Conservation (phyloP, 108 stramenopile genomes). For the Skeletonema costatum region DNA sequence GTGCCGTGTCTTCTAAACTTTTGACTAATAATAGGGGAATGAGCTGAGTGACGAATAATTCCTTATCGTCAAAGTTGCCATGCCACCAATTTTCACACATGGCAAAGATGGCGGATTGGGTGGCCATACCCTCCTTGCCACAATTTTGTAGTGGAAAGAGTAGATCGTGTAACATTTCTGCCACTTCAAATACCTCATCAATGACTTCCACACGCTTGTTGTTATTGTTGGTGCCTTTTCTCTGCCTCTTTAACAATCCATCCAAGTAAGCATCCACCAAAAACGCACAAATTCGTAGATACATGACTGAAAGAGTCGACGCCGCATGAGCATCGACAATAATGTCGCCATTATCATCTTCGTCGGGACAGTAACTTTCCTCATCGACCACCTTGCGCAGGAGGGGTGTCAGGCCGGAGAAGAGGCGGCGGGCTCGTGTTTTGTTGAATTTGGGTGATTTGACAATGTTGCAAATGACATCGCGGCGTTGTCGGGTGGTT, state of each 20-base stretch:
- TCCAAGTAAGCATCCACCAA: constrained; percentile 55
- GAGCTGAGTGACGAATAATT: constrained; percentile 75
- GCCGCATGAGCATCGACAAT: constrained; percentile 21
- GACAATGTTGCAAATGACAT: constrained; percentile 16
- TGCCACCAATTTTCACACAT: constrained; percentile 92
- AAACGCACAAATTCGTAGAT: constrained; percentile 50
- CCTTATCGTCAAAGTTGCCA: constrained; percentile 64
- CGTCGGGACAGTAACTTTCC: constrained; percentile 14
- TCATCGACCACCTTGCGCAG: constrained; percentile 20
- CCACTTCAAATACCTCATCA: constrained; percentile 69
- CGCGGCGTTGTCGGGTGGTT: constrained; percentile 4
- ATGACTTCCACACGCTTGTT: constrained; percentile 23
- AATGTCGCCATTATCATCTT: constrained; percentile 2
- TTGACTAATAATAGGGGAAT: constrained; percentile 73
- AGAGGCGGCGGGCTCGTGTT: constrained; percentile 17
- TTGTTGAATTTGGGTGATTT: constrained; percentile 24
- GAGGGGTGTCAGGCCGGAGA: constrained; percentile 19
- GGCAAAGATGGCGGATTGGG: constrained; percentile 61
- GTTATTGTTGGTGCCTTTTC: not conserved
- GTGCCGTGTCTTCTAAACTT: constrained; percentile 48
- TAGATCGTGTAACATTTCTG: constrained; percentile 61
- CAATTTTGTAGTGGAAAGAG: constrained; percentile 65
- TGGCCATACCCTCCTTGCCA: constrained; percentile 54
- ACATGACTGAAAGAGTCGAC: constrained; percentile 43
- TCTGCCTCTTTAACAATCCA: constrained; percentile 13